phyloP scores from a whole-genome alignment of 495 filamentous ascomycete genomes.

The Aspergillus kassunensis region DNA sequence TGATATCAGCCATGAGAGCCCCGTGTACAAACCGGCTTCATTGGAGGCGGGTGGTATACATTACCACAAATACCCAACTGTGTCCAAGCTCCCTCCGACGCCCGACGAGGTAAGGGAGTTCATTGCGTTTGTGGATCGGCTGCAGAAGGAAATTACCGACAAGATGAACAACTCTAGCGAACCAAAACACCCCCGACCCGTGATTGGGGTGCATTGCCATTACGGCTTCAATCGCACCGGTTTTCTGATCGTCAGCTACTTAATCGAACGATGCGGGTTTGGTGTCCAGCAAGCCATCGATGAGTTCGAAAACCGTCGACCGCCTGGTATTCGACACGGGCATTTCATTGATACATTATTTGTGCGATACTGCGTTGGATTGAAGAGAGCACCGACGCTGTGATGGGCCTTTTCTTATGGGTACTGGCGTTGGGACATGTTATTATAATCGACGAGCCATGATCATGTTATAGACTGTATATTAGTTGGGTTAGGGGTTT shows the following conservation, averaged over 20 bases:
- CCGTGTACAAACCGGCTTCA: slow-evolving; percentile 76
- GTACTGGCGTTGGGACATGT: slow-evolving; percentile 5
- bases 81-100: slow-evolving; percentile 86
- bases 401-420: slow-evolving; percentile 14
- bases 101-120: slow-evolving; percentile 72
- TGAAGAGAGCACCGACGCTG: slow-evolving; percentile 51
- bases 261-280: slow-evolving; percentile 76
- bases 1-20: slow-evolving; percentile 83
- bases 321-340: slow-evolving; percentile 82
- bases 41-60: slow-evolving; percentile 67
- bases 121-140: slow-evolving; percentile 69
- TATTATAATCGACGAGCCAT: slow-evolving; percentile 15
- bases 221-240: slow-evolving; percentile 93
- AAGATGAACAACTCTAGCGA: slow-evolving; percentile 39
- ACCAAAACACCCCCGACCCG: slow-evolving; percentile 42
- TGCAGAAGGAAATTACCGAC: slow-evolving; percentile 46
- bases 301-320: slow-evolving; percentile 66
- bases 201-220: slow-evolving; percentile 87
- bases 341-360: slow-evolving; percentile 87
- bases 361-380: slow-evolving; percentile 65
- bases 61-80: slow-evolving; percentile 85
- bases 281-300: slow-evolving; percentile 73
- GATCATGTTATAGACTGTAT: slow-evolving; percentile 22
- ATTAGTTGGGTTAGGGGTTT: slow-evolving; percentile 4
- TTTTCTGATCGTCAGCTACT: slow-evolving; percentile 85